A percentile compares a stretch with the other conserved stretches of the same genome.
phyloP scores from a whole-genome alignment of 176 grass and related monocot genomes.

The Aegilops sharonensis region DNA sequence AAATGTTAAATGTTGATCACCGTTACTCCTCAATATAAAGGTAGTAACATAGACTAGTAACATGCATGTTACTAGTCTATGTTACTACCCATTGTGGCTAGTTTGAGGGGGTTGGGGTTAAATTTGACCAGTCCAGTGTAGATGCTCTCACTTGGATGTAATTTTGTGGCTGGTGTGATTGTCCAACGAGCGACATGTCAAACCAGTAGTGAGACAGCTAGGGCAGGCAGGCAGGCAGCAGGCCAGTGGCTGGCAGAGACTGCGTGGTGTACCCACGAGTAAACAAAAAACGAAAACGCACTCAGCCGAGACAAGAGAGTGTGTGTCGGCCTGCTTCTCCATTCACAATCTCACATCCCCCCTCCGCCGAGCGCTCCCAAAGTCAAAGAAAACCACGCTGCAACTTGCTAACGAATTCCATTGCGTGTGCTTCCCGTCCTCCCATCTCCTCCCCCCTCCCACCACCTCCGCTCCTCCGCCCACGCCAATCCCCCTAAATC shows the following conservation, averaged over 20 bases:
- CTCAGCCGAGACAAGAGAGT: not conserved
- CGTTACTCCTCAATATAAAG: too few relatives aligned
- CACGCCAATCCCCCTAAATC: not conserved
- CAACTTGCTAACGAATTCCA: constrained; percentile 28
- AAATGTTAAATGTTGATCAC: too few relatives aligned
- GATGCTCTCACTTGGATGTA: too few relatives aligned
- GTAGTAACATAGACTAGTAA: too few relatives aligned
- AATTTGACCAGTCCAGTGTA: too few relatives aligned
- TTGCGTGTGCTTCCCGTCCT: constrained; percentile 30
- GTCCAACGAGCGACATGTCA: not conserved
- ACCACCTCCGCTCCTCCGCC: not conserved
- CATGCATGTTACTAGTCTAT: too few relatives aligned
- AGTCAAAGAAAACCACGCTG: constrained; percentile 24
- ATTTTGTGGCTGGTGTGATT: not conserved
- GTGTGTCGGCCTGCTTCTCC: not conserved
- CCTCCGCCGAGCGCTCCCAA: not conserved
- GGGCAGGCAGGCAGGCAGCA: not conserved
- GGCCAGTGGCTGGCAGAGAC: not conserved
- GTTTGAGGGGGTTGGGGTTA: too few relatives aligned
- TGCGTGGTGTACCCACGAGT: not conserved
- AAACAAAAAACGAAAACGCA: not conserved
- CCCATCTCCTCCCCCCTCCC: not conserved
- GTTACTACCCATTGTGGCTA: too few relatives aligned
- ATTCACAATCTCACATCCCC: not conserved
- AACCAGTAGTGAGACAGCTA: not conserved